A percentile compares a stretch with the other conserved stretches of the same genome.
phyloP scores from a whole-genome alignment of 768 basidiomycete species.

The Lentinula edodes region DNA sequence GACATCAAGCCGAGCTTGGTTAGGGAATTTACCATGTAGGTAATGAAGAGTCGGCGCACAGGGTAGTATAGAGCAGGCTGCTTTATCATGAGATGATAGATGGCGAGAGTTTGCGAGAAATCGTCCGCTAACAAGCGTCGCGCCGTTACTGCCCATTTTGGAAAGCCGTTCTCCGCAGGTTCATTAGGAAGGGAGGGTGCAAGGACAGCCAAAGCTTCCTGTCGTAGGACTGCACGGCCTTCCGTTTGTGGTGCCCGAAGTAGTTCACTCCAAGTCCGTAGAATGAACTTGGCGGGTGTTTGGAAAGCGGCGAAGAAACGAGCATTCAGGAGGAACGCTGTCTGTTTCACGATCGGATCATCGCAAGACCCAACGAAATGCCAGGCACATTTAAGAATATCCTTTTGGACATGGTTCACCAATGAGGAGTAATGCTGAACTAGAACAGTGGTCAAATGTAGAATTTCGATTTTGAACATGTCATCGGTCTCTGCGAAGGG shows the following conservation, averaged over 20 bases:
- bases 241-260: conserved; percentile 71
- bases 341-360: conserved; percentile 89
- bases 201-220: conserved; percentile 80
- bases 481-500: conserved; percentile 66
- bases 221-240: conserved; percentile 74
- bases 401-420: conserved; percentile 80
- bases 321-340: conserved; percentile 84
- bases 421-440: conserved; percentile 80
- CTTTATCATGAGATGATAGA: conserved; percentile 90
- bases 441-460: conserved; percentile 84
- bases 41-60: conserved; percentile 87
- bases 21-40: conserved; percentile 88
- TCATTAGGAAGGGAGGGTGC: conserved; percentile 75
- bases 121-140: conserved; percentile 87
- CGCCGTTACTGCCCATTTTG: conserved; percentile 82
- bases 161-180: conserved; percentile 51
- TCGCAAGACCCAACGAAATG: conserved; percentile 71
- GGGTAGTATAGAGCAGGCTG: conserved; percentile 91
- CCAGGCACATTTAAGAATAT: conserved; percentile 93
- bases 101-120: conserved; percentile 62
- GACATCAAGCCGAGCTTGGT: conserved; percentile 80
- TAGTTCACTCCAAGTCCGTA: conserved; percentile 87
- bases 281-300: conserved; percentile 85
- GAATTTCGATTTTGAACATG: conserved; percentile 82
- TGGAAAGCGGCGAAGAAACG: conserved; percentile 89